phyloP scores from a whole-genome alignment of 1,284 basidiomycete species.

The Tilletia indica region DNA sequence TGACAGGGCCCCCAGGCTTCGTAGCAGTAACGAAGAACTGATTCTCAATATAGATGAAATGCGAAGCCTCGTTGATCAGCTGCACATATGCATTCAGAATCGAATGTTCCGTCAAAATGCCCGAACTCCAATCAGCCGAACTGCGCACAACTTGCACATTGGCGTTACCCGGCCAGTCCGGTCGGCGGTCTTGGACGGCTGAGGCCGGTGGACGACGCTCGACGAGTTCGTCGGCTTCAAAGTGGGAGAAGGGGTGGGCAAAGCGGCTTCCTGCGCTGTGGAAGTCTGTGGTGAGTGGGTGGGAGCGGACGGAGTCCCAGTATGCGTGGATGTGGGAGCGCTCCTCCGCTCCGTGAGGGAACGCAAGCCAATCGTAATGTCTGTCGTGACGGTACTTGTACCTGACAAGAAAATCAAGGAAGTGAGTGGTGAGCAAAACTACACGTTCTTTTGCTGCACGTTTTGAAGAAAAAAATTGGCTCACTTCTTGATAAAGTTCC shows the following conservation, averaged over 20 bases:
- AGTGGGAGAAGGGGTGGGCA: constrained; percentile 18
- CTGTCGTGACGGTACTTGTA: constrained; percentile 59
- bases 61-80: constrained; percentile 76
- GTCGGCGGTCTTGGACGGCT: constrained; percentile 2
- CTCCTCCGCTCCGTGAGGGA: constrained; percentile 70
- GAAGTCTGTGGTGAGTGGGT: constrained; percentile 62
- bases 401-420: too few relatives aligned
- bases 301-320: constrained; percentile 58
- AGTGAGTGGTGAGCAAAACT: too few relatives aligned
- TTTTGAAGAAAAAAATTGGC: too few relatives aligned
- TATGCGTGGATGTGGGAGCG: constrained; percentile 60
- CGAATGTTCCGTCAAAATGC: constrained; percentile 65
- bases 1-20: constrained; percentile 12
- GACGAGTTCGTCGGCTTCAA: constrained; percentile 17
- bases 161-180: constrained; percentile 32
- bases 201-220: constrained; percentile 23
- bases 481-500: constrained; percentile 61
- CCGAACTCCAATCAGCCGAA: constrained; percentile 86
- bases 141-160: constrained; percentile 76
- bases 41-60: constrained; percentile 72
- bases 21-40: constrained; percentile 31
- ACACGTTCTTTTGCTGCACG: too few relatives aligned
- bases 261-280: constrained; percentile 31
- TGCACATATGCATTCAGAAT: constrained; percentile 65
- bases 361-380: constrained; percentile 71